These are phyloP conservation scores for Zhuliangozyma blackwelliae DNA, from an alignment of 1,139 yeast species.

Conservation along the genomic window DNA sequence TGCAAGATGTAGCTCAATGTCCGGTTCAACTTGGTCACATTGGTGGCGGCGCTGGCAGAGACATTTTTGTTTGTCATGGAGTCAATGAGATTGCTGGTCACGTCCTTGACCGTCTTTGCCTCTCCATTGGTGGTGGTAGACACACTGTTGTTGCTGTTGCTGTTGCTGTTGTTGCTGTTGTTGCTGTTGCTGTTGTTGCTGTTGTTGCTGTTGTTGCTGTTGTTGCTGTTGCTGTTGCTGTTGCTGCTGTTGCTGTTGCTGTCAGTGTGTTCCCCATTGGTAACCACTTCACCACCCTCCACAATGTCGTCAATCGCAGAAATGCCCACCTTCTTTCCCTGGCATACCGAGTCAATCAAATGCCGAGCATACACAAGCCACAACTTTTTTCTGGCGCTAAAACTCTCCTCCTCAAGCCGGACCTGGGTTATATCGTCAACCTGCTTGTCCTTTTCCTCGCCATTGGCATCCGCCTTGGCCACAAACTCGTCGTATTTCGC, in stretches of 20 bases:
- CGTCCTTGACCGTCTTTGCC: constrained; percentile 2
- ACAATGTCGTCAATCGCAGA: constrained; percentile 11
- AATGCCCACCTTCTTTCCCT: constrained; percentile 22
- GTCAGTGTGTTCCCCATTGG: too few species aligned
- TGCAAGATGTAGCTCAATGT: constrained; percentile 25
- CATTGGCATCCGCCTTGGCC: constrained; percentile 7
- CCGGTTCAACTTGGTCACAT: constrained; percentile 14
- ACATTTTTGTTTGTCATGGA: constrained; percentile 1
- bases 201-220: too few species aligned
- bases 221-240: too few species aligned
- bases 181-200: not conserved
- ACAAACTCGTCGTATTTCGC: constrained; percentile 22
- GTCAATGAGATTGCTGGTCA: constrained; percentile 8
- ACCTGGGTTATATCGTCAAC: constrained; percentile 13
- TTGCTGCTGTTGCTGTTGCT: too few species aligned
- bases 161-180: constrained; percentile 3
- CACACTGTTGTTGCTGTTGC: not conserved
- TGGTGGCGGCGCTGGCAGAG: not conserved
- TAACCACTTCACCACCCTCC: not conserved
- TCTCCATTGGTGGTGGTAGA: too few species aligned
- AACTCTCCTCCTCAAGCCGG: constrained; percentile 31
- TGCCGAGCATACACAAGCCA: constrained; percentile 71
- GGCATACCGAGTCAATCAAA: constrained; percentile 42
- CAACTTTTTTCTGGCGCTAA: constrained; percentile 56
- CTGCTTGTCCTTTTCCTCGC: constrained; percentile 2